Evolutionary conservation across 2,329 filamentous ascomycete genomes (phyloP), one percentile per base, ranked within the genome.

Genomic region (Zymoseptoria ardabiliae): DNA sequence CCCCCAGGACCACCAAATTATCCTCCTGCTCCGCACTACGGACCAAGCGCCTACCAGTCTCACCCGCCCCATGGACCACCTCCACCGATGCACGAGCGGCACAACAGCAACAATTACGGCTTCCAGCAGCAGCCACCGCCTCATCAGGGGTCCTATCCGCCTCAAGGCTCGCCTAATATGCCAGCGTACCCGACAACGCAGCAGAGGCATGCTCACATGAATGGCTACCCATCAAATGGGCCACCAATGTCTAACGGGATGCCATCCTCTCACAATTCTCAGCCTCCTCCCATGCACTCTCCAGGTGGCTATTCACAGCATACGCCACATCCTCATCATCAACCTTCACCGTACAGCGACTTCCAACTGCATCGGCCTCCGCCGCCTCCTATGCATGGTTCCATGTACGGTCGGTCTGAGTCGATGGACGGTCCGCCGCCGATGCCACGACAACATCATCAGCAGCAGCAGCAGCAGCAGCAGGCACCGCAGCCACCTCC

Each of bases 221-320:
- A 65, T 52, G 58, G 58, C 23, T 64, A 59, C 48, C 68, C 72
- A 5, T 72, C 72, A 28, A 58, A 55, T 30, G 57, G 50, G 50
- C 63, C 60, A 49, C 21, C 66, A 65, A 54, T 65, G 53, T 22
- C 65, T 28, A 76, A 76, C 57, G 73, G 75, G 41, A 65, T 75
- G 64, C 70, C 71, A 50, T 75, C 74, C 22, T 72, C 75, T 23
- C 74, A 60, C 30, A 56, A 68, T 23, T 63, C 72, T 58, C 70
- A 72, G 1, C 73, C 57, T 20, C 64, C 71, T 19, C 56, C 61
- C 10, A 30, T 65, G 53, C 64, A 63, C 21, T 64, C 65, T 22
- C 59, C 64, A 23, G 58, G 58, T 49, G 59, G 61, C 11, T 59
- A 59, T 30, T 58, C 59, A 17, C 56, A 61, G 22, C 62, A 56